Percentiles rank a stretch among this genome's conserved stretches.
Evolutionary conservation across 768 basidiomycete species (phyloP).

Genomic region (Rhodosporidiobolus sp.): DNA sequence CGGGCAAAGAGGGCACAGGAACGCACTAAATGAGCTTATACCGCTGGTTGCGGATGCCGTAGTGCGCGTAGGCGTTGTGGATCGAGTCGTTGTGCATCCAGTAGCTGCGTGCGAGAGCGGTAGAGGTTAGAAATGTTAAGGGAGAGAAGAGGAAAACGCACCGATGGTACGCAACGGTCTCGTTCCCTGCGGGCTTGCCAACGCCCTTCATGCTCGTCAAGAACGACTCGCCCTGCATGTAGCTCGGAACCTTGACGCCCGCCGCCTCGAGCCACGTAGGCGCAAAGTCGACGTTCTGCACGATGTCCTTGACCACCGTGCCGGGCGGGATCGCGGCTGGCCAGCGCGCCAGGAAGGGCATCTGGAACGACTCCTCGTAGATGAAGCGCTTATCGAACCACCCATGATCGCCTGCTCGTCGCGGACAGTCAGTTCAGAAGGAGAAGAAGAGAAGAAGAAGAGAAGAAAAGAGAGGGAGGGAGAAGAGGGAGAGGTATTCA

Average conservation of each 20-base stretch:
- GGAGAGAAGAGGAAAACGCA: neutral
- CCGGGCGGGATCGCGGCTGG: constrained; percentile 24
- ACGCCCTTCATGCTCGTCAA: constrained; percentile 5
- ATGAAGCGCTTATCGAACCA: constrained; percentile 45
- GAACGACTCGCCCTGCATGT: constrained; percentile 34
- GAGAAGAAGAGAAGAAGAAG: too few relatives aligned
- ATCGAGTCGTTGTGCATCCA: constrained; percentile 30
- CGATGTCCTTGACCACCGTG: constrained; percentile 25
- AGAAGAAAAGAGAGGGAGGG: too few relatives aligned
- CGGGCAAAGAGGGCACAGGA: too few relatives aligned
- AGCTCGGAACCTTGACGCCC: constrained; percentile 7
- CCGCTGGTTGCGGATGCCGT: constrained; percentile 33
- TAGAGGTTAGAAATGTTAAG: neutral
- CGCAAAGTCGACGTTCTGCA: constrained; percentile 35
- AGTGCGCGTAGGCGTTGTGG: constrained; percentile 39
- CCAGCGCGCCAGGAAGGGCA: constrained; percentile 29
- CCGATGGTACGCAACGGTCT: constrained; percentile 29
- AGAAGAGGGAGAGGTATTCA: constrained; percentile 27
- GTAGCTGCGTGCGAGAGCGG: constrained; percentile 2
- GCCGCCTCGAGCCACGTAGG: constrained; percentile 31
- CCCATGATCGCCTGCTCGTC: too few relatives aligned
- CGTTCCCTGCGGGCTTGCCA: neutral
- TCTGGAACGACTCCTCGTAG: constrained; percentile 38
- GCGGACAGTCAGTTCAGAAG: too few relatives aligned
- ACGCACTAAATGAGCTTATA: constrained; percentile 45